Conservation (phyloP, 331 rosid genomes). For the Malus hybrid region DNA sequence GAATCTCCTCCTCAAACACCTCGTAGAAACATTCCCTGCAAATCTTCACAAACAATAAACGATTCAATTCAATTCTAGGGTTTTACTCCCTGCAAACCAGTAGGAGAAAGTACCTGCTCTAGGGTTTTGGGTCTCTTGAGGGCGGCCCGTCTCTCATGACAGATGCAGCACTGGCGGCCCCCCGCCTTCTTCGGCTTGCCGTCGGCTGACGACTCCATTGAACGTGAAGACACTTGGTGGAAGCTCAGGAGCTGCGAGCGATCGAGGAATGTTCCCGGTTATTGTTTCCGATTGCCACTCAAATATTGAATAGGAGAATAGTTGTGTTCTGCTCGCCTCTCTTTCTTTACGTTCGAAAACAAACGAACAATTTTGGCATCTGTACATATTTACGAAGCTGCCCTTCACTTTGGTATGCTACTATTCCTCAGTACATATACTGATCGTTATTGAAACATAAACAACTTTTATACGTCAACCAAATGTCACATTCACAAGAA, state of each 20-base stretch:
- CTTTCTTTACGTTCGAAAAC: background rate
- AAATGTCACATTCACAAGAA: background rate
- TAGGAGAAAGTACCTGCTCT: constrained; percentile 37
- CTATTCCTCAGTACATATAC: too few relatives aligned
- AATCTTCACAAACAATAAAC: constrained; percentile 20
- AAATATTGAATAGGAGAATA: too few relatives aligned
- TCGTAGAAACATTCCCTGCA: constrained; percentile 83
- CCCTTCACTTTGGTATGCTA: too few relatives aligned
- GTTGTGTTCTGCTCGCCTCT: background rate
- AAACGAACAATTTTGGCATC: background rate
- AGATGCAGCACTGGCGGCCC: constrained; percentile 48
- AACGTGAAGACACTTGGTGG: background rate
- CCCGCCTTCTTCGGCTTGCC: constrained; percentile 22
- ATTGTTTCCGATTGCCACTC: too few relatives aligned
- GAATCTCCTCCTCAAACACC: constrained; percentile 84
- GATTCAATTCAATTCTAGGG: background rate
- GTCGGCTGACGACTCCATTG: constrained; percentile 30
- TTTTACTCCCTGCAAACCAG: background rate
- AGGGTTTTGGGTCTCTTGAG: constrained; percentile 84
- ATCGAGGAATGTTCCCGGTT: background rate
- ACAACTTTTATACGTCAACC: background rate
- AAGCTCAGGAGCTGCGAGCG: background rate
- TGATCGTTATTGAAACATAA: too few relatives aligned
- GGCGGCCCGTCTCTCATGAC: constrained; percentile 53
- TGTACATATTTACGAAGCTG: background rate